Conservation (phyloP, 2,329 filamentous ascomycete genomes). For the Fusarium sp. region DNA sequence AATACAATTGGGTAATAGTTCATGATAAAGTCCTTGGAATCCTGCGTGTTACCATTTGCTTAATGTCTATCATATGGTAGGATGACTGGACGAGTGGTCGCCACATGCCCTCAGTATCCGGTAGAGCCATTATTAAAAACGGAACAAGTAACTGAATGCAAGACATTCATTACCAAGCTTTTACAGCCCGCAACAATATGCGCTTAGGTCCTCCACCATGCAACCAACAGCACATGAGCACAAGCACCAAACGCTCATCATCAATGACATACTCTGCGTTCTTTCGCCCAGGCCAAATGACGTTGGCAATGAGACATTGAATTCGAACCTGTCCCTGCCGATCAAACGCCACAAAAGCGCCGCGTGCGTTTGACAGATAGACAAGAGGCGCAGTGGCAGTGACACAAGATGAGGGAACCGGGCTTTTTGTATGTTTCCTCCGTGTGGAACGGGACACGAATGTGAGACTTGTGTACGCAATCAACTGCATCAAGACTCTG, state of each 20-base stretch:
- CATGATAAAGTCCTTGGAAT: not conserved
- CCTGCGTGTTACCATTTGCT: not conserved
- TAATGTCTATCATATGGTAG: not conserved
- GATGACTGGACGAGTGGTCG: not conserved
- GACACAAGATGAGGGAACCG: constrained; percentile 5
- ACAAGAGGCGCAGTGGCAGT: constrained; percentile 7
- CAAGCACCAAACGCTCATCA: not conserved
- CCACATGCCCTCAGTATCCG: not conserved
- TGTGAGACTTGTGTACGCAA: constrained; percentile 34
- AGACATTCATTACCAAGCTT: not conserved
- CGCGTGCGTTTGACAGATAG: constrained; percentile 17
- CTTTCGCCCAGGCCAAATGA: constrained; percentile 15
- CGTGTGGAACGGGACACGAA: constrained; percentile 28
- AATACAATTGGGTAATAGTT: not conserved
- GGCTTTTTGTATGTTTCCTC: constrained; percentile 2
- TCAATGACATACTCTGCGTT: not conserved
- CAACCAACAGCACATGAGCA: not conserved
- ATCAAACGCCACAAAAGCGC: constrained; percentile 23
- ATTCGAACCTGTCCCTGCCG: constrained; percentile 11
- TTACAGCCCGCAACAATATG: not conserved
- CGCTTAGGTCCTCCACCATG: not conserved
- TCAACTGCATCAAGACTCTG: not conserved
- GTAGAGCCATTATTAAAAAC: not conserved
- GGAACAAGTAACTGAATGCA: not conserved
- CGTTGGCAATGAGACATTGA: constrained; percentile 18